phyloP scores from a whole-genome alignment of 2,329 filamentous ascomycete genomes.

The Blastomyces gilchristii region DNA sequence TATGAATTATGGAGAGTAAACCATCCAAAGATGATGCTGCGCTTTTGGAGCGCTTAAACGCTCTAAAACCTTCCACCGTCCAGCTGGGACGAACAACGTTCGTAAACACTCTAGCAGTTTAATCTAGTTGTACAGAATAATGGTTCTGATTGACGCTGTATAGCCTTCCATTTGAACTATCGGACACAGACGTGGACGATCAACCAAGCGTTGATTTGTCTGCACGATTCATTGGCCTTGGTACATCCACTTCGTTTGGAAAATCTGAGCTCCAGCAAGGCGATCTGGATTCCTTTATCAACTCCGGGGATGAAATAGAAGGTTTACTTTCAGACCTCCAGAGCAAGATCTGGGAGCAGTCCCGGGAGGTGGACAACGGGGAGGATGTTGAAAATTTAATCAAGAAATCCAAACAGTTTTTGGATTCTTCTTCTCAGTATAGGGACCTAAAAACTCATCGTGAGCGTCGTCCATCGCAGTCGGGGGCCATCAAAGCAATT shows the following conservation, averaged over 20 bases:
- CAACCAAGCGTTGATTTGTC: constrained; percentile 5
- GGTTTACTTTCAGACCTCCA: constrained; percentile 14
- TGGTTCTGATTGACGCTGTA: constrained; percentile 8
- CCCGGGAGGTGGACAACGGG: constrained; percentile 2
- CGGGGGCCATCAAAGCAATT: not conserved
- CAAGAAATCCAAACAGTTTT: constrained; percentile 20
- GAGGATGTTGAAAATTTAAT: constrained; percentile 7
- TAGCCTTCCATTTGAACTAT: constrained; percentile 6
- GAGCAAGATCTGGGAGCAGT: constrained; percentile 7
- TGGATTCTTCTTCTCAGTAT: constrained; percentile 22
- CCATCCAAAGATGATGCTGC: constrained; percentile 20
- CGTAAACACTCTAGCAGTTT: constrained; percentile 10
- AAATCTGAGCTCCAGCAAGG: not conserved
- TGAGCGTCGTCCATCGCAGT: not conserved
- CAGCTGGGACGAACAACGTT: constrained; percentile 24
- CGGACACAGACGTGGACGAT: constrained; percentile 6
- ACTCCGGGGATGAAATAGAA: constrained; percentile 17
- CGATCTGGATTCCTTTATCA: constrained; percentile 8
- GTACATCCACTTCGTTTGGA: not conserved
- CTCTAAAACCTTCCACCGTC: constrained; percentile 25
- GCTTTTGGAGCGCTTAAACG: constrained; percentile 26
- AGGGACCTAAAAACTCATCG: not conserved
- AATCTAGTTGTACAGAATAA: constrained; percentile 3
- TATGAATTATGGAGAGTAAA: constrained; percentile 15
- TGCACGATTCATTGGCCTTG: constrained; percentile 8